Conservation (phyloP, 768 basidiomycete species). For the Cubamyces lactineus region DNA sequence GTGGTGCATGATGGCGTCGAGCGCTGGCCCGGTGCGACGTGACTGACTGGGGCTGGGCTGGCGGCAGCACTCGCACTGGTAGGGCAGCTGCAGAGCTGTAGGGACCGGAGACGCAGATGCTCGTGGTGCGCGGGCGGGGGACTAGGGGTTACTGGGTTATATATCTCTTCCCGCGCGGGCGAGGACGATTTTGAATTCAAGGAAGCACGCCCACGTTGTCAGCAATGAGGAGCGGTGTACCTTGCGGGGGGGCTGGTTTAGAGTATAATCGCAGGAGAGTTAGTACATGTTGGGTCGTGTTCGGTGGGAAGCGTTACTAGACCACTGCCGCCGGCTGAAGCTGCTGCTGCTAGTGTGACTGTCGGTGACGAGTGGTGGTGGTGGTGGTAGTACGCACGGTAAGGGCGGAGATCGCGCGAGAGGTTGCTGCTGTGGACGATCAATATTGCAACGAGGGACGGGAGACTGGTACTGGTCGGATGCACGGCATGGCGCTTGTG, state of each 20-base stretch:
- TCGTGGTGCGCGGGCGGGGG: constrained; percentile 22
- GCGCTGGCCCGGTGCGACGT: not conserved
- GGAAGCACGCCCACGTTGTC: constrained; percentile 25
- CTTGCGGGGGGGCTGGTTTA: not conserved
- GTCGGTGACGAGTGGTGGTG: too few species aligned
- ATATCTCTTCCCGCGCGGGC: constrained; percentile 13
- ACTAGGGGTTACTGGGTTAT: constrained; percentile 21
- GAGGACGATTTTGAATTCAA: constrained; percentile 20
- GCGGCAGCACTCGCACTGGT: not conserved
- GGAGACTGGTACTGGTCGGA: too few species aligned
- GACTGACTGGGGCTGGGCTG: too few species aligned
- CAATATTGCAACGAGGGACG: not conserved
- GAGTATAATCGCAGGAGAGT: not conserved
- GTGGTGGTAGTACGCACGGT: not conserved
- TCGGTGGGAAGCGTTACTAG: too few species aligned
- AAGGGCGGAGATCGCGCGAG: constrained; percentile 15
- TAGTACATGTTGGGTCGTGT: too few species aligned
- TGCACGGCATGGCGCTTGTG: not conserved
- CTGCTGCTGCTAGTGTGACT: too few species aligned
- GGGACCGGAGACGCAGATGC: constrained; percentile 8
- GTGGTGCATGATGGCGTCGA: constrained; percentile 15
- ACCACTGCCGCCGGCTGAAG: too few species aligned
- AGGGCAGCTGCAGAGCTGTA: not conserved
- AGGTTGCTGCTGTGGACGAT: constrained; percentile 5
- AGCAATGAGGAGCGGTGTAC: constrained; percentile 19